A percentile compares a stretch with the other conserved stretches of the same genome.
Evolutionary conservation across 2,329 filamentous ascomycete genomes (phyloP).

Genomic region (Helicocarpus griseus): DNA sequence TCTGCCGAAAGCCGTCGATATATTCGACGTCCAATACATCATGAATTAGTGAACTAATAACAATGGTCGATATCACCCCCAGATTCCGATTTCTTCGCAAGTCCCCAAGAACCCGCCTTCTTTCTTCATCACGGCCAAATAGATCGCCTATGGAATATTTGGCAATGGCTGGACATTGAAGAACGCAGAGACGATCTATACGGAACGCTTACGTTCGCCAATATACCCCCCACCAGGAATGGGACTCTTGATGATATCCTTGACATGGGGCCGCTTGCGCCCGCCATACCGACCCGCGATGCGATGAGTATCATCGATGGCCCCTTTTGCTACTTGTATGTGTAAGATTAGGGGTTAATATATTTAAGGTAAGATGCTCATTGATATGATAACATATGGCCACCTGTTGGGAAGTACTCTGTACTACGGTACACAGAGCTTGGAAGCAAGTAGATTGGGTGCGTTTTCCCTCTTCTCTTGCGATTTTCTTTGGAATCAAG

Average conservation of each 20-base stretch:
- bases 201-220: slow-evolving; percentile 10
- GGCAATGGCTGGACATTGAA: slow-evolving; percentile 14
- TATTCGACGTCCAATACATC: too few species aligned
- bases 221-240: slow-evolving; percentile 15
- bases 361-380: too few species aligned
- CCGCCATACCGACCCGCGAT: slow-evolving; percentile 11
- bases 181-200: slow-evolving; percentile 2
- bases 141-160: slow-evolving; percentile 17
- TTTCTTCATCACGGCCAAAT: slow-evolving; percentile 16
- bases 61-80: neutral
- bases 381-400: too few species aligned
- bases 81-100: slow-evolving; percentile 12
- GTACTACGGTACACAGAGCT: too few species aligned
- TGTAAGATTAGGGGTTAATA: too few species aligned
- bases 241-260: slow-evolving; percentile 19
- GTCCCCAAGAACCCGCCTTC: slow-evolving; percentile 15
- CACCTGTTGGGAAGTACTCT: too few species aligned
- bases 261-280: slow-evolving; percentile 14
- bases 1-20: neutral
- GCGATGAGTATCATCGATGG: slow-evolving; percentile 16
- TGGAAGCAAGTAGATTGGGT: too few species aligned
- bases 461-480: too few species aligned
- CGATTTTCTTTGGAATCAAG: too few species aligned
- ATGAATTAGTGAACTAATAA: neutral
- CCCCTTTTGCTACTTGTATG: slow-evolving; percentile 20